Conservation (phyloP, 306 rosid species). For the Lathyrus tuberosus region DNA sequence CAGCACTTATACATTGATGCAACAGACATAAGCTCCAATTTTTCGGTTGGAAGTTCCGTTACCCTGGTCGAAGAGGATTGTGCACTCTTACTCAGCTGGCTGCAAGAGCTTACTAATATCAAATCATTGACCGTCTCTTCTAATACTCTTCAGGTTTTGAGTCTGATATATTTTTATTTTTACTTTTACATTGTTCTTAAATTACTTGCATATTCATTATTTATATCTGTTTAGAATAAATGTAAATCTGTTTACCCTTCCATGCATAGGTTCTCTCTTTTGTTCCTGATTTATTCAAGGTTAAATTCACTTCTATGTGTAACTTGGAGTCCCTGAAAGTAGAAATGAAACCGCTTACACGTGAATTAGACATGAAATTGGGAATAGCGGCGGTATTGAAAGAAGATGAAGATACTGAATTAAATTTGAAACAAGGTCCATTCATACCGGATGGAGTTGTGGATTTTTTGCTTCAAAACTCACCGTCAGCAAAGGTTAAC, state of each 20-base stretch:
- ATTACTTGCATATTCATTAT: too few species aligned
- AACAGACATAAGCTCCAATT: not conserved
- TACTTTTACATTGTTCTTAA: too few species aligned
- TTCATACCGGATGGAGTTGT: not conserved
- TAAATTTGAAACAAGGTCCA: not conserved
- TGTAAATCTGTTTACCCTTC: not conserved
- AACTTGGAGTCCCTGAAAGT: not conserved
- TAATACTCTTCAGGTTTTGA: not conserved
- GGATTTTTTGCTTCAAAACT: not conserved
- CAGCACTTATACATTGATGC: conserved; percentile 2
- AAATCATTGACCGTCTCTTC: not conserved
- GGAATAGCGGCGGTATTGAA: not conserved
- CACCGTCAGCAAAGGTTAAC: not conserved
- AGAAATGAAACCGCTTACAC: not conserved
- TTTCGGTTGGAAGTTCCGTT: too few species aligned
- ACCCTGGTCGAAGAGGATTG: not conserved
- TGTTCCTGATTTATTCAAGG: not conserved
- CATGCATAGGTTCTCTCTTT: not conserved
- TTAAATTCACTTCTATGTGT: not conserved
- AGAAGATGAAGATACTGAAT: not conserved
- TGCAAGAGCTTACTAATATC: not conserved
- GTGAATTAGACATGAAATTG: not conserved
- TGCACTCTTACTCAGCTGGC: not conserved
- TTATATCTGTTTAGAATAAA: not conserved
- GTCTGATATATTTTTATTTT: too few species aligned